These are phyloP conservation scores for Beauveria caledonica DNA, from an alignment of 2,329 filamentous ascomycete species.

Conservation along the genomic window DNA sequence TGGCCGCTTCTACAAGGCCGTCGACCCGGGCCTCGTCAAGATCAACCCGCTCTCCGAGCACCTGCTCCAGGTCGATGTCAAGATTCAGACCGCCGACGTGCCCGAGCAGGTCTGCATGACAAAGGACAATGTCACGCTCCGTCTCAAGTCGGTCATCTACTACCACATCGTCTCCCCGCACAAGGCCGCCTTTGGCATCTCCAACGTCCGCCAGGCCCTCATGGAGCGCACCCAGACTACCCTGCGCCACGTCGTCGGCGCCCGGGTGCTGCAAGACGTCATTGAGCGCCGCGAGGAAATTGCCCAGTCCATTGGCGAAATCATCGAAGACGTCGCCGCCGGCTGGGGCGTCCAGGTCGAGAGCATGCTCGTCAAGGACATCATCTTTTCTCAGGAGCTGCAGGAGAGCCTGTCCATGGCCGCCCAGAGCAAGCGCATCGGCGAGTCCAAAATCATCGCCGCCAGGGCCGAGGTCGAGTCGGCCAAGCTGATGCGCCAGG, in stretches of 20 bases:
- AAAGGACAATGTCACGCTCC: slow-evolving; percentile 95
- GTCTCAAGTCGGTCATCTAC: slow-evolving; percentile 95
- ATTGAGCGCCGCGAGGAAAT: slow-evolving; percentile 98
- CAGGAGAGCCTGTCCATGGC: slow-evolving; percentile 98
- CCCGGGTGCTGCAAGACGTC: slow-evolving; percentile 91
- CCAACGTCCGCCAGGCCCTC: slow-evolving; percentile 90
- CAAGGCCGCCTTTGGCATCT: slow-evolving; percentile 94
- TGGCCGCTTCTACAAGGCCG: slow-evolving; percentile 86
- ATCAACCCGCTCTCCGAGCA: slow-evolving; percentile 92
- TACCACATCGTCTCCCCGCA: slow-evolving; percentile 95
- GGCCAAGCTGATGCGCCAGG: slow-evolving; percentile 87
- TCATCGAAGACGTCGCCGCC: slow-evolving; percentile 89
- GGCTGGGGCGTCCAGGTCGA: slow-evolving; percentile 96
- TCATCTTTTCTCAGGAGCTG: slow-evolving; percentile 91
- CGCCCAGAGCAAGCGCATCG: slow-evolving; percentile 95
- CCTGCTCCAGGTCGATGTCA: slow-evolving; percentile 90
- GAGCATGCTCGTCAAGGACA: slow-evolving; percentile 99
- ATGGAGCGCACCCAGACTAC: slow-evolving; percentile 97
- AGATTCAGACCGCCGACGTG: slow-evolving; percentile 97
- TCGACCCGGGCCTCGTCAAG: slow-evolving; percentile 94
- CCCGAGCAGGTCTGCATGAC: slow-evolving; percentile 98
- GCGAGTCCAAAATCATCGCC: slow-evolving; percentile 96
- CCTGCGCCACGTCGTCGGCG: slow-evolving; percentile 90
- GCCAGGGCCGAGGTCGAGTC: slow-evolving; percentile 95
- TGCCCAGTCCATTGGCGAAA: slow-evolving; percentile 88